These are phyloP conservation scores for Clavispora vitiphila DNA, from an alignment of 805 yeast species.

Conservation along the genomic window DNA sequence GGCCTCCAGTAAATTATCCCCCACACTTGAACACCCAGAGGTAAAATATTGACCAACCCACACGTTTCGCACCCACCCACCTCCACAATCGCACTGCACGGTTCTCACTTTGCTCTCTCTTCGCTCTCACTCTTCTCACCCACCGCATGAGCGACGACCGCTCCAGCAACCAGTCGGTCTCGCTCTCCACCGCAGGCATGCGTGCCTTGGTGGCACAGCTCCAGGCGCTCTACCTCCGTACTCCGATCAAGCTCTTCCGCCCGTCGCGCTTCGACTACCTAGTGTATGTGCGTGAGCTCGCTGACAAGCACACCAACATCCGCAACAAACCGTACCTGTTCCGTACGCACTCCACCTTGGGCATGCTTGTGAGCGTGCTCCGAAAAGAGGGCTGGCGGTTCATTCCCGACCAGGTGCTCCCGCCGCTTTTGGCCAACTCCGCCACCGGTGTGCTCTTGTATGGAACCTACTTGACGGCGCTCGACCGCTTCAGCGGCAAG, in stretches of 20 bases:
- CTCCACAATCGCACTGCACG: too few species aligned
- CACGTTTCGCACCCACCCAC: too few species aligned
- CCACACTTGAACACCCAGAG: too few species aligned
- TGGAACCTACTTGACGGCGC: constrained; percentile 65
- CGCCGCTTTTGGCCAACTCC: constrained; percentile 85
- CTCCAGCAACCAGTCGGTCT: constrained; percentile 47
- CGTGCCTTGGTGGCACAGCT: constrained; percentile 78
- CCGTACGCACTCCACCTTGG: constrained; percentile 74
- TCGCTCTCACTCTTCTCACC: neutral
- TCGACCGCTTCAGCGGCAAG: constrained; percentile 29
- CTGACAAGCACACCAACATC: constrained; percentile 41
- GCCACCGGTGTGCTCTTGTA: constrained; percentile 85
- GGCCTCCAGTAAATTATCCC: too few species aligned
- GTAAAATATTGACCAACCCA: too few species aligned
- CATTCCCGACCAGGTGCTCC: constrained; percentile 78
- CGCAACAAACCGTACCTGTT: constrained; percentile 46
- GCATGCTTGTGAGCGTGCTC: constrained; percentile 65
- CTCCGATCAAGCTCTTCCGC: constrained; percentile 78
- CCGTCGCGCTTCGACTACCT: constrained; percentile 88
- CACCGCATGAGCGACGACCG: neutral
- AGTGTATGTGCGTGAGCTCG: constrained; percentile 55
- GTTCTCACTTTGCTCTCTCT: too few species aligned
- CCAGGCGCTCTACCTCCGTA: constrained; percentile 71
- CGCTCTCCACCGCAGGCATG: constrained; percentile 80
- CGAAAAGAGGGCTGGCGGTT: constrained; percentile 79